These are phyloP conservation scores for Prunus campanulata DNA, from an alignment of 306 rosid genomes.

Conservation along the genomic window DNA sequence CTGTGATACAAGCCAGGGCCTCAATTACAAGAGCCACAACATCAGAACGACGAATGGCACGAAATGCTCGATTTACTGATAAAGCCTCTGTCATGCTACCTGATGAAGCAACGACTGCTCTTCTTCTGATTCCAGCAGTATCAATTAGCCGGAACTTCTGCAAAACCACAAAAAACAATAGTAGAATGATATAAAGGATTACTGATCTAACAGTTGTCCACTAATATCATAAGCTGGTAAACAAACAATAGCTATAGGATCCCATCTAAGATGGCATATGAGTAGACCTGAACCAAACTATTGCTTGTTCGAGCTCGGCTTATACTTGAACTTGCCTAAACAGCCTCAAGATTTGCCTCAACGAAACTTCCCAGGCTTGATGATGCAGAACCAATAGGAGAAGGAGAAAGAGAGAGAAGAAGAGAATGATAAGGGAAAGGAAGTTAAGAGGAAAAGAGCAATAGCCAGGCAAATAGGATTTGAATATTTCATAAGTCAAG, in stretches of 20 bases:
- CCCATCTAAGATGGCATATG: neutral
- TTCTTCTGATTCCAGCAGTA: conserved; percentile 96
- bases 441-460: neutral
- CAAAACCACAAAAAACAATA: conserved; percentile 6
- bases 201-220: conserved; percentile 5
- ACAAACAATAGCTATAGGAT: conserved; percentile 20
- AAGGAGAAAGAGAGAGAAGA: neutral
- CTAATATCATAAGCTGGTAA: conserved; percentile 13
- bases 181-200: neutral
- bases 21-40: conserved; percentile 93
- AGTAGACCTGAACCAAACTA: neutral
- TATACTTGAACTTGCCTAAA: neutral
- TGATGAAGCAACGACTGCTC: conserved; percentile 71
- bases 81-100: conserved; percentile 88
- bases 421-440: neutral
- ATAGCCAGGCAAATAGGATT: neutral
- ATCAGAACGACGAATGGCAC: conserved; percentile 88
- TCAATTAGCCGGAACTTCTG: conserved; percentile 89
- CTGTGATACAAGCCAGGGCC: conserved; percentile 95
- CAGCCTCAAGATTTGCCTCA: neutral
- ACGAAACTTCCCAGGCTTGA: neutral
- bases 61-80: conserved; percentile 94
- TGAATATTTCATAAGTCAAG: neutral
- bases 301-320: neutral
- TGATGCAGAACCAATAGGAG: neutral